Evolutionary conservation across 352 stramenopile genomes (phyloP).

Genomic region (Globisporangium takayamanum): DNA sequence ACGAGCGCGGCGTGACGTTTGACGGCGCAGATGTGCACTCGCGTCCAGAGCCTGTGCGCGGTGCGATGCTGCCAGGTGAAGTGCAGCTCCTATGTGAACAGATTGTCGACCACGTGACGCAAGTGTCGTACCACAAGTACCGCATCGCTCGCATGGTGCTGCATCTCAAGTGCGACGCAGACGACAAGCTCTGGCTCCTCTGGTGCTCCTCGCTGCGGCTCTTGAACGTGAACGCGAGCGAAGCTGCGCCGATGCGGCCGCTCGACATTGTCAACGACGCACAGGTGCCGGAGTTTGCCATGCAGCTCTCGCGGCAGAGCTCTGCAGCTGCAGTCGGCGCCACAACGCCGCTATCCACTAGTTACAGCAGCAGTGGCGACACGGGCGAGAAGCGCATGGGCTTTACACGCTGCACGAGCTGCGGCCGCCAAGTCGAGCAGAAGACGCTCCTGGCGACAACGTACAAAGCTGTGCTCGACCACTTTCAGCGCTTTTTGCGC

Average conservation of each 20-base stretch:
- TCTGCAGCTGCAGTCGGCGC: background rate
- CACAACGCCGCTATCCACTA: background rate
- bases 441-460: constrained; percentile 75
- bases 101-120: constrained; percentile 90
- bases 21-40: constrained; percentile 90
- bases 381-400: constrained; percentile 8
- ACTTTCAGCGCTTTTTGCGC: constrained; percentile 89
- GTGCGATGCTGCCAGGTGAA: constrained; percentile 84
- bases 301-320: background rate
- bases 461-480: constrained; percentile 93
- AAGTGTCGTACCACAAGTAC: constrained; percentile 89
- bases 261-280: constrained; percentile 65
- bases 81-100: constrained; percentile 90
- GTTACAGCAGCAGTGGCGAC: background rate
- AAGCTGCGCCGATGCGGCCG: constrained; percentile 21
- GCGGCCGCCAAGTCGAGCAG: constrained; percentile 56
- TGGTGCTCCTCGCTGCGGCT: constrained; percentile 92
- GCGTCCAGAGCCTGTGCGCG: constrained; percentile 82
- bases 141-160: constrained; percentile 92
- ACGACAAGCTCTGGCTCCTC: constrained; percentile 92
- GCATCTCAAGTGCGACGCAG: constrained; percentile 93
- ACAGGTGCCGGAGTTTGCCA: constrained; percentile 46
- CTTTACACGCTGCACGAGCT: constrained; percentile 80
- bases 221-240: constrained; percentile 19
- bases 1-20: constrained; percentile 93